phyloP scores from a whole-genome alignment of 2,329 filamentous ascomycete species.

The Stenocarpella maydis region DNA sequence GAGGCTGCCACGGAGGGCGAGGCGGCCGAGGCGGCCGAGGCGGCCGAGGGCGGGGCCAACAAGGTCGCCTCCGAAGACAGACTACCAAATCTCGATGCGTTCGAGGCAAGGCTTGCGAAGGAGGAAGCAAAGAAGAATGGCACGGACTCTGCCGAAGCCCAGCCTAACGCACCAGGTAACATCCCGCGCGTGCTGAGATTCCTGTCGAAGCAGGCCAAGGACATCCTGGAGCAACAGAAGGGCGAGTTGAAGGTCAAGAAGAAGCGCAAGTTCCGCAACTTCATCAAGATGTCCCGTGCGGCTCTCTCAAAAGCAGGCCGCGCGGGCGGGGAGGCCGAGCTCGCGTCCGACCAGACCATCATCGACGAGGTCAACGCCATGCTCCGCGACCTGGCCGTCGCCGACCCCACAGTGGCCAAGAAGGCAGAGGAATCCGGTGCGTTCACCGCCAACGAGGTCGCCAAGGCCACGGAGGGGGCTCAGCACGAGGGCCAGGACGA shows the following conservation, averaged over 20 bases:
- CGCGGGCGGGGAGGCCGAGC: slow-evolving; percentile 44
- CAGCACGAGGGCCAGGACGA: slow-evolving; percentile 10
- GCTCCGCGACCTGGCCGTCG: slow-evolving; percentile 55
- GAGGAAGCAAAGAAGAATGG: slow-evolving; percentile 37
- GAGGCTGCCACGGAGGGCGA: slow-evolving; percentile 39
- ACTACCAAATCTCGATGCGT: slow-evolving; percentile 18
- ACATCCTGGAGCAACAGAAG: slow-evolving; percentile 38
- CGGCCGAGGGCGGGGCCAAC: slow-evolving; percentile 6
- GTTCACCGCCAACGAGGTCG: slow-evolving; percentile 38
- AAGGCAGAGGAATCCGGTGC: slow-evolving; percentile 29
- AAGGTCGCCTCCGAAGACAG: slow-evolving; percentile 5
- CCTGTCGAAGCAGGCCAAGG: slow-evolving; percentile 56
- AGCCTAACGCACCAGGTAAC: slow-evolving; percentile 33
- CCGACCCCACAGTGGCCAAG: slow-evolving; percentile 35
- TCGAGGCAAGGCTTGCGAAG: slow-evolving; percentile 37
- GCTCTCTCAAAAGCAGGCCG: slow-evolving; percentile 64
- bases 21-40: slow-evolving; percentile 8
- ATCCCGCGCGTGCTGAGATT: slow-evolving; percentile 51
- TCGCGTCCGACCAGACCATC: slow-evolving; percentile 49
- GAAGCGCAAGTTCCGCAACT: slow-evolving; percentile 79
- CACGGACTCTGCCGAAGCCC: slow-evolving; percentile 34
- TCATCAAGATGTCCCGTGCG: slow-evolving; percentile 70
- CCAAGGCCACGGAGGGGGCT: slow-evolving; percentile 26
- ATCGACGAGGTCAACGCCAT: slow-evolving; percentile 63
- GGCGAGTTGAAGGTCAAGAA: slow-evolving; percentile 69